phyloP scores from a whole-genome alignment of 345 rosid species.

The Rhodomyrtus tomentosa region DNA sequence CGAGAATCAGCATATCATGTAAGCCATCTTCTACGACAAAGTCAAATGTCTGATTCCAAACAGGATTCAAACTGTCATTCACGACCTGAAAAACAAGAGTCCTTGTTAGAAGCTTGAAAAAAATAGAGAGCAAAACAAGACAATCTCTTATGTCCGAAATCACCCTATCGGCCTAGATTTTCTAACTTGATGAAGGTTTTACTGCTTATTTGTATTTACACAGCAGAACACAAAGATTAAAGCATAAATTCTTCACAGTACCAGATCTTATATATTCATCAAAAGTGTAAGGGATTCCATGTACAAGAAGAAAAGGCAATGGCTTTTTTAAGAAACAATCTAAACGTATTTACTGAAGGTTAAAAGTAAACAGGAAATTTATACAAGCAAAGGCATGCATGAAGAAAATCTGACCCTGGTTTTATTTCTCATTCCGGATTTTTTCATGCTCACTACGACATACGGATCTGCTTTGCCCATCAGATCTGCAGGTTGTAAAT shows the following conservation, averaged over 20 bases:
- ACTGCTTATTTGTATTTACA: neutral
- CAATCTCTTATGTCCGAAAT: neutral
- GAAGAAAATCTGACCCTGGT: slow-evolving; percentile 13
- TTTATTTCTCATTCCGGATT: slow-evolving; percentile 62
- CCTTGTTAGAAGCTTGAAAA: neutral
- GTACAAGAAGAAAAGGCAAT: neutral
- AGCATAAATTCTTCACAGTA: neutral
- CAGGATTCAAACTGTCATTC: slow-evolving; percentile 81
- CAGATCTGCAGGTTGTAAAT: slow-evolving; percentile 66
- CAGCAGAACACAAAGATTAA: neutral
- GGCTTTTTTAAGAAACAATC: neutral
- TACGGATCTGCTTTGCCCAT: slow-evolving; percentile 98
- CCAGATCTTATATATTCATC: neutral
- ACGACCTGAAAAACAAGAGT: slow-evolving; percentile 47
- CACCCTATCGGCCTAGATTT: neutral
- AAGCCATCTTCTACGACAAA: slow-evolving; percentile 96
- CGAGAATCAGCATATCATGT: slow-evolving; percentile 90
- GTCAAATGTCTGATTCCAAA: slow-evolving; percentile 98
- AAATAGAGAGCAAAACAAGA: neutral
- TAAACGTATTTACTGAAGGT: neutral
- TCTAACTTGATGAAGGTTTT: neutral
- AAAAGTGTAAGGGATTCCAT: neutral
- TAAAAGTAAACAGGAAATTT: neutral
- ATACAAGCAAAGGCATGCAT: neutral
- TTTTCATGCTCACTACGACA: slow-evolving; percentile 81